Percentiles rank a stretch among this genome's conserved stretches.
Conservation (phyloP, 2,329 filamentous ascomycete species). For the Elsinoe ampelina region DNA sequence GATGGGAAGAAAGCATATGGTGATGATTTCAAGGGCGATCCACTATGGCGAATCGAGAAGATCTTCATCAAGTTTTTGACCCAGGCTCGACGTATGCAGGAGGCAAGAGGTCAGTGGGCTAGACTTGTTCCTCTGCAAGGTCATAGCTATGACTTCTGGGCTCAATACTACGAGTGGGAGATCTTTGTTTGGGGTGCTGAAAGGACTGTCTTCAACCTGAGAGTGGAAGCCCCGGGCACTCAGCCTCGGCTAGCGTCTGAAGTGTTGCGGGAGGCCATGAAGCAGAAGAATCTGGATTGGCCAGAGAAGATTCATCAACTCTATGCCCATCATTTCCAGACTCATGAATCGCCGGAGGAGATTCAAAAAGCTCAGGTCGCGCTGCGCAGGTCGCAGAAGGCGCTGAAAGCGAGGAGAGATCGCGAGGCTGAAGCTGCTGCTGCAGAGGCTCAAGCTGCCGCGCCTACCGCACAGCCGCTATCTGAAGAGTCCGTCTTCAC, state of each 20-base stretch:
- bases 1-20: constrained; percentile 71
- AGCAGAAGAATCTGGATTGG: constrained; percentile 57
- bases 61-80: constrained; percentile 89
- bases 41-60: constrained; percentile 76
- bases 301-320: constrained; percentile 67
- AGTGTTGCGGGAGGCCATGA: constrained; percentile 63
- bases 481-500: constrained; percentile 20
- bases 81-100: constrained; percentile 67
- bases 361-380: constrained; percentile 66
- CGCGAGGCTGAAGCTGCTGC: constrained; percentile 58
- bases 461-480: constrained; percentile 27
- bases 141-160: constrained; percentile 87
- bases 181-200: constrained; percentile 60
- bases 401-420: constrained; percentile 54
- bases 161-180: constrained; percentile 86
- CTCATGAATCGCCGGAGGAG: constrained; percentile 71
- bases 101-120: constrained; percentile 70
- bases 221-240: constrained; percentile 44
- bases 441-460: constrained; percentile 30
- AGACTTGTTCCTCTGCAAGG: constrained; percentile 56
- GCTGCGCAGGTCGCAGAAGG: constrained; percentile 59
- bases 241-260: constrained; percentile 66
- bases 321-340: constrained; percentile 73
- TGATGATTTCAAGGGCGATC: constrained; percentile 72
- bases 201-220: constrained; percentile 41